Evolutionary conservation across 768 basidiomycete species (phyloP), one percentile per base, ranked within the genome.

Genomic region (Chalciporus sphaerocephalus): DNA sequence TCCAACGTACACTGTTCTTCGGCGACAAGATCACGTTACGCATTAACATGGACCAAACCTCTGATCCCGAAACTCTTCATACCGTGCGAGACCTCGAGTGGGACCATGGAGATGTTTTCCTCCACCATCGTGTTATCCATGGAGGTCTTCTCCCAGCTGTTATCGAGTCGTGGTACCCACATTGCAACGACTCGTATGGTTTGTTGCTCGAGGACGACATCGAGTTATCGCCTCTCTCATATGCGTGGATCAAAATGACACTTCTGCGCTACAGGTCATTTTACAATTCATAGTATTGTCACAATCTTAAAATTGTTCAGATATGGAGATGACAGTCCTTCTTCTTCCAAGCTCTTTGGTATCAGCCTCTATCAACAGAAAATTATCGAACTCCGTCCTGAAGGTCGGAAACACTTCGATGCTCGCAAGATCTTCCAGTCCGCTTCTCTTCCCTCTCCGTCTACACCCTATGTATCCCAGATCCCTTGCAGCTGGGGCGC

Each of bases 401-500:
- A 75, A 44, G 89, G 90, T 10, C 75, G 90, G 4, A 74, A 71
- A 30, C 69, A 74, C 17, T 92, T 92, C 65, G 67, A 86, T 60
- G 79, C 90, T 1, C 81, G 78, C 48, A 47, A 57, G 0, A 65
- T 85, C 17, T 87, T 93, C 61, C 58, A 63, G 9, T 48, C 62
- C 0, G 52, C 64, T 9, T 69, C 68, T 2, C 39, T 79, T n/a
- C 44, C 68, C 0, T 51, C 74, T 35, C 65, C 75, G 0, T 68
- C 71, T 1, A 80, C 80, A 0, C 90, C 92, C 0, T 93, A 91
- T 62, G 77, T 93, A 34, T 91, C 89, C 0, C 85, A 88, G 47
- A 80, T 91, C 9, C 92, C 91, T 0, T 92, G 91, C 65, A 90
- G 87, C 66, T 94, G 90, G 91, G 92, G 91, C 12, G 91, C 88